Evolutionary conservation across 2,329 filamentous ascomycete genomes (phyloP).

Genomic region (Penicillium concentricum): DNA sequence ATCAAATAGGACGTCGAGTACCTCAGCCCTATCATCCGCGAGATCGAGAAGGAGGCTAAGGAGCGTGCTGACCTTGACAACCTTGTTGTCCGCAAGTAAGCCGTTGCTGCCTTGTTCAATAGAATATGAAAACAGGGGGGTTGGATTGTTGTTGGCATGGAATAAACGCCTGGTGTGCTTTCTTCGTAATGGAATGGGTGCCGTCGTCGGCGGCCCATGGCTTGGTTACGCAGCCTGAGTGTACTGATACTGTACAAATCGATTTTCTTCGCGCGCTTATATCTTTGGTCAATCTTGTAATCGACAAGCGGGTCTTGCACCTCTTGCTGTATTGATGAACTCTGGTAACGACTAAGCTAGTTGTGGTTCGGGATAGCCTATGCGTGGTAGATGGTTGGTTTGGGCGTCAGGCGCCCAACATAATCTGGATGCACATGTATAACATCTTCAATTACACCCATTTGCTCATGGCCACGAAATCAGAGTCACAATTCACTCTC

Average conservation of each 20-base stretch:
- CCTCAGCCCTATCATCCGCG: slow-evolving; percentile 64
- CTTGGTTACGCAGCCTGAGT: slow-evolving; percentile 28
- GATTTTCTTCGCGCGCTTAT: slow-evolving; percentile 31
- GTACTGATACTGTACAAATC: slow-evolving; percentile 46
- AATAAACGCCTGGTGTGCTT: slow-evolving; percentile 22
- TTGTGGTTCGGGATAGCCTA: not conserved
- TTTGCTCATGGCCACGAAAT: not conserved
- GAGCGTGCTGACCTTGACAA: slow-evolving; percentile 69
- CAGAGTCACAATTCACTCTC: not conserved
- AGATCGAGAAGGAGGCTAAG: slow-evolving; percentile 65
- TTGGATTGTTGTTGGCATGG: slow-evolving; percentile 19
- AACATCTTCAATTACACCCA: not conserved
- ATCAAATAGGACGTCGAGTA: slow-evolving; percentile 61
- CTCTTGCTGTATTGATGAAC: not conserved
- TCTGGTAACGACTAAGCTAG: not conserved
- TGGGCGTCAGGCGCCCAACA: not conserved
- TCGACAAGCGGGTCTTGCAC: not conserved
- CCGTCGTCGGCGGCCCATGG: slow-evolving; percentile 24
- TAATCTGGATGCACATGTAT: not conserved
- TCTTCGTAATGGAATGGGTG: slow-evolving; percentile 26
- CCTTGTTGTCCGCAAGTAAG: slow-evolving; percentile 58
- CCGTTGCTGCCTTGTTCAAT: slow-evolving; percentile 12
- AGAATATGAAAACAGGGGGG: slow-evolving; percentile 25
- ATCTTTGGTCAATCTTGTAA: not conserved
- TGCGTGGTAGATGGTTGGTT: not conserved